Evolutionary conservation across 352 stramenopile genomes (phyloP).

Genomic region (Pythium insidiosum): DNA sequence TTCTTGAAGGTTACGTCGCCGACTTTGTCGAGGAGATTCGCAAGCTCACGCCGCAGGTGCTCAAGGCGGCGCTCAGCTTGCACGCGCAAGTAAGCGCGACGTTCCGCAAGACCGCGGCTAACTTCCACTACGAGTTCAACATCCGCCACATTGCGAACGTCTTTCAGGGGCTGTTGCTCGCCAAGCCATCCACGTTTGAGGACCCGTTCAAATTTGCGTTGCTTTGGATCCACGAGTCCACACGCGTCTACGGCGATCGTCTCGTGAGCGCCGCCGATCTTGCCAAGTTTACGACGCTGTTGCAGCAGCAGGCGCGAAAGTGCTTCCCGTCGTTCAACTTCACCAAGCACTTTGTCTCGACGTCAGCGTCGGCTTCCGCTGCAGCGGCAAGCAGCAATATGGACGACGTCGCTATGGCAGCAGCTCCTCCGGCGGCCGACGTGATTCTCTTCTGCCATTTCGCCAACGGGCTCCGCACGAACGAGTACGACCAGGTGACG

Average conservation of each 20-base stretch:
- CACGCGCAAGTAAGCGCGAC: constrained; percentile 72
- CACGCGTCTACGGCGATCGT: constrained; percentile 93
- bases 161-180: constrained; percentile 91
- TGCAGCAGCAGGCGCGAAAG: constrained; percentile 89
- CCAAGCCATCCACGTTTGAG: constrained; percentile 75
- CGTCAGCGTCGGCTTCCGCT: constrained; percentile 24
- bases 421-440: constrained; percentile 47
- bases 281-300: constrained; percentile 79
- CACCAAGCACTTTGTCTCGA: constrained; percentile 80
- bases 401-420: too few relatives aligned
- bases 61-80: constrained; percentile 84
- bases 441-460: constrained; percentile 93
- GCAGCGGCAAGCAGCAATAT: too few relatives aligned
- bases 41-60: constrained; percentile 75
- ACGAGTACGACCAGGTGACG: constrained; percentile 90
- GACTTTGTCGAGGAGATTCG: constrained; percentile 92
- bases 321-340: constrained; percentile 90
- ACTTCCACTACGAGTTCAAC: constrained; percentile 98
- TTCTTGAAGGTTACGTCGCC: constrained; percentile 90
- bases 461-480: constrained; percentile 74
- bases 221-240: constrained; percentile 95
- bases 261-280: constrained; percentile 82
- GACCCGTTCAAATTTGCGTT: constrained; percentile 88
- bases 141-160: constrained; percentile 93
- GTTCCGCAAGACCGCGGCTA: constrained; percentile 91